Conservation (phyloP, 495 filamentous ascomycete genomes). For the Talaromyces proteolyticus region DNA sequence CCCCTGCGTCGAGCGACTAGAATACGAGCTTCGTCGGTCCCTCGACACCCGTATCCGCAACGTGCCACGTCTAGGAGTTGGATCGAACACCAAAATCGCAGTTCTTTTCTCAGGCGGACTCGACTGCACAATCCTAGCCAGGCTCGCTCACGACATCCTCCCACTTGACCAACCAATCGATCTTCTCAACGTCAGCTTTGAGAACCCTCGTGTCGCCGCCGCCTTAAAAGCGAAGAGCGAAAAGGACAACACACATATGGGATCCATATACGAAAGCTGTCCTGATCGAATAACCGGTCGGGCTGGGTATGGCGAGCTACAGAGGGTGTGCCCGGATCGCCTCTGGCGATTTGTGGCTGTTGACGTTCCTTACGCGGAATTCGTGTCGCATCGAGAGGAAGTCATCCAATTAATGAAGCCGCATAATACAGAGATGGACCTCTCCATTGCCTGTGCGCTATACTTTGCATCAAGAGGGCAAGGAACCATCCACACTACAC, state of each 20-base stretch:
- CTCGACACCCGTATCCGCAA: conserved; percentile 58
- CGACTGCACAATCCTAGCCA: conserved; percentile 85
- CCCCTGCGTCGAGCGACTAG: conserved; percentile 48
- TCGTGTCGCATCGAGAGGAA: conserved; percentile 56
- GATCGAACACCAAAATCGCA: conserved; percentile 52
- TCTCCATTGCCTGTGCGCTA: conserved; percentile 88
- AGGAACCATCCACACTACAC: conserved; percentile 37
- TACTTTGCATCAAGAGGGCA: conserved; percentile 87
- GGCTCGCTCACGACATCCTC: conserved; percentile 74
- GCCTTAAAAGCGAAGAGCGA: conserved; percentile 27
- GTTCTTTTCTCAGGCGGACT: conserved; percentile 93
- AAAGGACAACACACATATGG: conserved; percentile 20
- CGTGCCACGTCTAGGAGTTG: conserved; percentile 51
- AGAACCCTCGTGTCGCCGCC: conserved; percentile 73
- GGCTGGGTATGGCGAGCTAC: conserved; percentile 67
- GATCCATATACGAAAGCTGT: conserved; percentile 66
- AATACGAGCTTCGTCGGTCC: conserved; percentile 55
- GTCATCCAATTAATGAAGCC: conserved; percentile 78
- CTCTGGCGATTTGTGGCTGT: conserved; percentile 77
- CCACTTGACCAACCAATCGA: conserved; percentile 66
- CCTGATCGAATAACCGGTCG: conserved; percentile 87
- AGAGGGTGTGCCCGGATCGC: conserved; percentile 62
- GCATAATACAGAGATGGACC: conserved; percentile 97
- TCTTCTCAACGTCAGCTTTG: conserved; percentile 92
- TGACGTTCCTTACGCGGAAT: conserved; percentile 77